Evolutionary conservation across 345 rosid genomes (phyloP).

Genomic region (Dovyalis caffra): DNA sequence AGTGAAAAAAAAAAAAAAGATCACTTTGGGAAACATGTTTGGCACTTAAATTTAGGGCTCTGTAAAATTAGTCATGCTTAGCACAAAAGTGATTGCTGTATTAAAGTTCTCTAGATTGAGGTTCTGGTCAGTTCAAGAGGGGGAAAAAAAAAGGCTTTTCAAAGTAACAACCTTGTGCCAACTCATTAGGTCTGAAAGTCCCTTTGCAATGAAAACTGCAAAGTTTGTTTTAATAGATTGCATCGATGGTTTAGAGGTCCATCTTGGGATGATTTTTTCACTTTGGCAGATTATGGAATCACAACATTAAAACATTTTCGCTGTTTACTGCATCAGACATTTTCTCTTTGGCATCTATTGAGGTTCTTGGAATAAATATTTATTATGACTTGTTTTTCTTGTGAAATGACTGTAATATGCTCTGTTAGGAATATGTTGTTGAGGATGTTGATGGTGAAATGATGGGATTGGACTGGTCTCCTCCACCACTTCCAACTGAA

Average conservation of each 20-base stretch:
- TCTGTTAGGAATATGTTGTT: slow-evolving; percentile 85
- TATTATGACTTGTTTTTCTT: not conserved
- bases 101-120: not conserved
- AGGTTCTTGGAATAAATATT: not conserved
- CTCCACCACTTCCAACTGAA: slow-evolving; percentile 82
- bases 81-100: not conserved
- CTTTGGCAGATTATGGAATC: not conserved
- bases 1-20: not conserved
- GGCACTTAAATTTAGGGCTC: too few relatives aligned
- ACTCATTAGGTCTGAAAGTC: not conserved
- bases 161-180: not conserved
- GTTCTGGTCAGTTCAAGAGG: not conserved
- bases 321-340: not conserved
- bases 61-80: not conserved
- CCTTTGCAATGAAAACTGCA: too few relatives aligned
- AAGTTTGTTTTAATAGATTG: not conserved
- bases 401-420: not conserved
- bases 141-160: not conserved
- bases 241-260: too few relatives aligned
- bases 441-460: slow-evolving; percentile 96
- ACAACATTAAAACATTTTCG: not conserved
- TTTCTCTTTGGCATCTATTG: not conserved
- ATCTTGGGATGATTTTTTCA: not conserved
- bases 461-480: slow-evolving; percentile 83
- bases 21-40: not conserved